phyloP scores from a whole-genome alignment of 257 asterid genomes.

The Rhazya stricta region DNA sequence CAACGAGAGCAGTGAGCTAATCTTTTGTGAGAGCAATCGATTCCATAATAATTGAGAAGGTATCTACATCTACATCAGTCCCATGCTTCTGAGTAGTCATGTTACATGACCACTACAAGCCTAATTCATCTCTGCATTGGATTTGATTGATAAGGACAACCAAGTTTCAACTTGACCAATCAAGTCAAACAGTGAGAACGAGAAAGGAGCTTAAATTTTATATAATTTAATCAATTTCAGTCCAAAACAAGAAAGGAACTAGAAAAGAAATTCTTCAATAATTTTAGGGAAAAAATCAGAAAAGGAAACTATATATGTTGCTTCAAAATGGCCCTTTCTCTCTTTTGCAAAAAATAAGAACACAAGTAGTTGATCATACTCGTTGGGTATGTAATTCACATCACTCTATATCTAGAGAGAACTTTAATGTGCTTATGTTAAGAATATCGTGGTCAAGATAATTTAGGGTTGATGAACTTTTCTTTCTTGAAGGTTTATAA shows the following conservation, averaged over 20 bases:
- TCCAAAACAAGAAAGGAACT: not conserved
- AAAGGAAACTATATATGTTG: not conserved
- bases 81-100: not conserved
- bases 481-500: not conserved
- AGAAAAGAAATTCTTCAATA: not conserved
- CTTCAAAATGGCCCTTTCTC: not conserved
- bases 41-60: not conserved
- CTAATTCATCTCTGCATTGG: not conserved
- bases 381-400: too few species aligned
- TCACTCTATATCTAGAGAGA: not conserved
- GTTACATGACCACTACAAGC: not conserved
- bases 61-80: not conserved
- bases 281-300: not conserved
- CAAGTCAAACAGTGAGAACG: not conserved
- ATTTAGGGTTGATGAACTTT: not conserved
- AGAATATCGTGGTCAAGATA: not conserved
- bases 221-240: not conserved
- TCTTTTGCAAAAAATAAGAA: not conserved
- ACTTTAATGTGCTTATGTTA: not conserved
- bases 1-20: not conserved
- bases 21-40: not conserved
- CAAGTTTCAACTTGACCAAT: slow-evolving; percentile 14
- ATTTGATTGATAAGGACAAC: slow-evolving; percentile 7
- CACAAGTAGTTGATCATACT: not conserved
- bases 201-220: not conserved